Base-by-base conservation (phyloP, 1,284 basidiomycete species). In the Trametes hirsuta region DNA sequence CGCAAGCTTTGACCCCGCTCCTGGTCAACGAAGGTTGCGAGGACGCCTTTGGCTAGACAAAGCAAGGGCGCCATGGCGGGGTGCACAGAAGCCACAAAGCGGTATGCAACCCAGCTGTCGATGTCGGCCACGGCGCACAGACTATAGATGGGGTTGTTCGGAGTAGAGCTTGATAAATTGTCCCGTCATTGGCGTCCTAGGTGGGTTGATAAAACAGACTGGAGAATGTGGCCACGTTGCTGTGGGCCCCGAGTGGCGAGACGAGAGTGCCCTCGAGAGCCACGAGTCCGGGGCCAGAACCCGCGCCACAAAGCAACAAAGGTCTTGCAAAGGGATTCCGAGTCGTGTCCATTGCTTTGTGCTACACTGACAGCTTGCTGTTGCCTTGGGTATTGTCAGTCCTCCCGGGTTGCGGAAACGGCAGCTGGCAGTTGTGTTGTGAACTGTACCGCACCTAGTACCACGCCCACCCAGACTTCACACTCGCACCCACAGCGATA, bases 21-120 rank as follows among this genome's bases (percentile, higher is more conserved):
- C 35, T 24, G 18, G 49, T 37, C 55, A 46, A 51, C 40, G 42
- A 46, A 4, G 24, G 55, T 41, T 25, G 42, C 48, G 15, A 40
- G 42, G 36, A 44, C 14, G 36, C 30, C 56, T 58, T 58, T 58
- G 49, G 34, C 21, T 25, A 30, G 45, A 58, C 56, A 58, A 58
- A 58, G 56, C 56, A 58, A 46, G 37, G 18, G 36, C 12, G 49
- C 44, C 49, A 42, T 11, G 56, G 35, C 11, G 40, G 44, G 39
- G 34, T 44, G 14, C 24, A 21, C 22, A n/a, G 25, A 45, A 36
- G 44, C 56, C 45, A 58, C 56, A 58, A 58, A 58, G 56, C 50
- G 49, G 37, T n/a, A 49, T 40, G 44, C 45, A 12, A 15, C n/a
- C 8, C 35, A 21, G 35, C 10, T 6, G 6, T 18, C 42, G 42